Base-by-base conservation (phyloP, 2,329 filamentous ascomycete genomes). In the Fusarium sp. region DNA sequence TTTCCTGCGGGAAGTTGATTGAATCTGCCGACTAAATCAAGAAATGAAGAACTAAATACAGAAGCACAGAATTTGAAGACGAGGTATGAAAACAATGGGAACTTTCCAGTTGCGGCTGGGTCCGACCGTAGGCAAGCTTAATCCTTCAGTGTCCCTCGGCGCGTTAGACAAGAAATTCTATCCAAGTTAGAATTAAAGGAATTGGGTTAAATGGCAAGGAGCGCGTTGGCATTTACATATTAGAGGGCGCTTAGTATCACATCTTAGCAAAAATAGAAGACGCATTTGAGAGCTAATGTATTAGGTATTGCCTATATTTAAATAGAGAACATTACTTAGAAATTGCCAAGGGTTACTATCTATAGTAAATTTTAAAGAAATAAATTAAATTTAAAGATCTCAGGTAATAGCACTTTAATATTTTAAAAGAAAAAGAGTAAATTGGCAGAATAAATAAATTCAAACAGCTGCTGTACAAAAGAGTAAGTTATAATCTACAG, bases 71-170 rank as follows among this genome's bases (percentile, higher is more conserved):
- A 38, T 18, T 47, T 24, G 24, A 24, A 5, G 12, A 12, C 6
- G 10, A 26, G 32, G 39, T 38, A 51, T n/a, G n/a, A n/a, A n/a
- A n/a, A n/a, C n/a, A n/a, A n/a, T n/a, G n/a, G n/a, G n/a, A n/a
- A n/a, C 30, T 45, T 35, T 55, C 51, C 36, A 51, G 55, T 57
- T 61, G 59, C 50, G 59, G 68, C 59, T 24, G 30, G 67, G 30
- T 26, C 69, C 61, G 28, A 8, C 15, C 3, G 17, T 39, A 0
- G 20, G 24, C 28, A 12, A 42, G 15, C 12, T 65, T 13, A 3
- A 17, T 24, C 5, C 3, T 13, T 5, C 7, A 18, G 5, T 8
- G 6, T 30, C 17, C 8, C 6, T 12, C 6, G 11, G 32, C 8
- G 3, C 6, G 3, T 17, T n/a, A 0, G 6, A 17, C 9, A 10